Percentiles rank a stretch among this genome's conserved stretches.
These are phyloP conservation scores for Volvox reticuliferus DNA, from an alignment of 139 green algal species.

Conservation along the genomic window DNA sequence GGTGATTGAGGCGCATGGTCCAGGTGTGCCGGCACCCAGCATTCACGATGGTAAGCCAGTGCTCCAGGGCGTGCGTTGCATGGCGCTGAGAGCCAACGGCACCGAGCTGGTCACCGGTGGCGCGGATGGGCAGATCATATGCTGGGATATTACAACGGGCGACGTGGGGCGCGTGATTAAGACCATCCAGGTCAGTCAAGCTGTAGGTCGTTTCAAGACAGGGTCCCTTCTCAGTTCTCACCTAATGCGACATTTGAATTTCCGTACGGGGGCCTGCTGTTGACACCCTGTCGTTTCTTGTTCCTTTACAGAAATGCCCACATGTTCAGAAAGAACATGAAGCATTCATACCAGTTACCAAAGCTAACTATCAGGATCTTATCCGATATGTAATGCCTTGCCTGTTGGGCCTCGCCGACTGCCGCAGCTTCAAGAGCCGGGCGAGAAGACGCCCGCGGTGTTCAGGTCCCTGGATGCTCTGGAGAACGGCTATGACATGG, in stretches of 20 bases:
- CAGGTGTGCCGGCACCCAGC: conserved; percentile 52
- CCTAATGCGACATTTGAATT: too few relatives aligned
- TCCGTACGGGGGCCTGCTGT: too few relatives aligned
- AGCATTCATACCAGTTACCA: too few relatives aligned
- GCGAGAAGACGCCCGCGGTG: conserved; percentile 52
- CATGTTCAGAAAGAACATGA: too few relatives aligned
- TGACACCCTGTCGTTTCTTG: too few relatives aligned
- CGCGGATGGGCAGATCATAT: conserved; percentile 65
- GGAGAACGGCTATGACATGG: conserved; percentile 54
- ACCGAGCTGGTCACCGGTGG: conserved; percentile 69
- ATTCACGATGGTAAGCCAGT: conserved; percentile 58
- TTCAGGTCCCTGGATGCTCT: conserved; percentile 67
- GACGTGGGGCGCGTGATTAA: conserved; percentile 60
- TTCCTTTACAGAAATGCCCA: too few relatives aligned
- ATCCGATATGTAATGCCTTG: not conserved
- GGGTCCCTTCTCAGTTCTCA: too few relatives aligned
- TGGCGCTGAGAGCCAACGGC: conserved; percentile 62
- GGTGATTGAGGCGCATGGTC: conserved; percentile 64
- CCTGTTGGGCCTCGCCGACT: not conserved
- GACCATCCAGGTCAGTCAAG: conserved; percentile 56
- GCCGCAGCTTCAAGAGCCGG: conserved; percentile 64
- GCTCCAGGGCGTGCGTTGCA: conserved; percentile 65
- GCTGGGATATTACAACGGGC: conserved; percentile 63
- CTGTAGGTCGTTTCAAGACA: too few relatives aligned
- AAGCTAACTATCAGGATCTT: too few relatives aligned